Base-by-base conservation (phyloP, 2,329 filamentous ascomycete species). In the Cladophialophora immunda region DNA sequence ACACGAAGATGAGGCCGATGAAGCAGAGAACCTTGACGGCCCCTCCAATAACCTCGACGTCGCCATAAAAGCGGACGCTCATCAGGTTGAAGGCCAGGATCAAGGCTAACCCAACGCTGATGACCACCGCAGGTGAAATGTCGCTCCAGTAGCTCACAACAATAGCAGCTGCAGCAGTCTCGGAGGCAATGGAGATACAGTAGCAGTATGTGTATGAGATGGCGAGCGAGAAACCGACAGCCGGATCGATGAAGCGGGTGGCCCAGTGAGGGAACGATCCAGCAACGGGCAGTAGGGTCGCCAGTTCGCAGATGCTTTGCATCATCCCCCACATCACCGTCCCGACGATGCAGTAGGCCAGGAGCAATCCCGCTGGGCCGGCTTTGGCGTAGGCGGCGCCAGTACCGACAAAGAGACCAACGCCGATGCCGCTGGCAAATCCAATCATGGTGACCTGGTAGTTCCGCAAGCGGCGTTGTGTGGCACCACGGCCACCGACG, bases 361-460 rank as follows among this genome's bases (percentile, higher is more conserved):
- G 3, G 75, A 68, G 62, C 2, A 56, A 15, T 4, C 47, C 56
- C 1, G 64, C 36, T 4, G 92, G 93, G 2, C 93, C 92, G 70
- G 92, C 92, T 13, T 83, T 82, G 55, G 86, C 83, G 64, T 95
- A 81, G 15, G 92, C 88, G 66, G 82, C 83, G 61, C 92, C 92
- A 0, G 92, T 94, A 25, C 92, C 91, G 47, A 97, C 92, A 76
- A 97, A 97, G 2, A 97, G 83, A 72, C 94, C 93, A 29, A 91
- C 94, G 66, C 90, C 90, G 19, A 70, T 68, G 29, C 61, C 55
- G 15, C 66, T 68, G 34, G 47, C 66, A 4, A 76, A 58, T 7
- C 75, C 74, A 13, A 76, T 66, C 34, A 76, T 66, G 27, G 59
- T 66, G 27, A 66, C 63, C 76, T 13, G 76, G 41, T 78, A 78